Percentiles rank a stretch among this genome's conserved stretches.
Conservation (phyloP, 1,139 yeast species). For the Hyphopichia pseudoburtonii region DNA sequence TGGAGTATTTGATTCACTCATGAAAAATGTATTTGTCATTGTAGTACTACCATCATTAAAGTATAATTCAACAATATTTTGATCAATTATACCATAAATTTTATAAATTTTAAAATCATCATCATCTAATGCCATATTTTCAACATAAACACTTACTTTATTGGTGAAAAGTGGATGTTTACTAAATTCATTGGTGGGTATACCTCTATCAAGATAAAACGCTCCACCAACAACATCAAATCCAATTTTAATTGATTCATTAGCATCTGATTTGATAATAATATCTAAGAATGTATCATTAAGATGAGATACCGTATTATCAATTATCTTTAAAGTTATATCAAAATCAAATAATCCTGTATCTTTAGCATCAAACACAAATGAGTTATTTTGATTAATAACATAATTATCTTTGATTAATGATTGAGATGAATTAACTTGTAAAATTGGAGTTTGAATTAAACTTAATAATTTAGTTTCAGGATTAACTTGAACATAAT, state of each 20-base stretch:
- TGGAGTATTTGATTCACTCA: slow-evolving; percentile 9
- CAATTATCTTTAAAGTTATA: slow-evolving; percentile 10
- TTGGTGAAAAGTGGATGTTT: slow-evolving; percentile 14
- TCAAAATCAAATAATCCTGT: slow-evolving; percentile 13
- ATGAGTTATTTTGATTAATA: slow-evolving; percentile 2
- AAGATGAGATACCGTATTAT: not conserved
- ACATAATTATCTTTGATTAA: slow-evolving; percentile 3
- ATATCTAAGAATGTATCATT: slow-evolving; percentile 8
- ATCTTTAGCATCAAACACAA: slow-evolving; percentile 5
- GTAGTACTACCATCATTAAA: slow-evolving; percentile 21
- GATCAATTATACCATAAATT: slow-evolving; percentile 24
- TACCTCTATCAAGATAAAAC: slow-evolving; percentile 13
- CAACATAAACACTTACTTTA: slow-evolving; percentile 11
- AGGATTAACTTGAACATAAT: slow-evolving; percentile 18
- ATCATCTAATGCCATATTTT: slow-evolving; percentile 8
- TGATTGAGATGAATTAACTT: not conserved
- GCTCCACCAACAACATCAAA: slow-evolving; percentile 10
- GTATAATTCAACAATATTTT: slow-evolving; percentile 23
- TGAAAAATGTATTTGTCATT: slow-evolving; percentile 10
- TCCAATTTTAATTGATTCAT: slow-evolving; percentile 11
- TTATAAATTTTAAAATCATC: slow-evolving; percentile 11
- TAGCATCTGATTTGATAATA: slow-evolving; percentile 7
- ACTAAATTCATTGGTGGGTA: slow-evolving; percentile 8
- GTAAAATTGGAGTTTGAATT: slow-evolving; percentile 17
- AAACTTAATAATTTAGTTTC: slow-evolving; percentile 16